Percentiles rank a stretch among this genome's conserved stretches.
Conservation (phyloP, 2,329 filamentous ascomycete genomes). For the Cordyceps cicadae region DNA sequence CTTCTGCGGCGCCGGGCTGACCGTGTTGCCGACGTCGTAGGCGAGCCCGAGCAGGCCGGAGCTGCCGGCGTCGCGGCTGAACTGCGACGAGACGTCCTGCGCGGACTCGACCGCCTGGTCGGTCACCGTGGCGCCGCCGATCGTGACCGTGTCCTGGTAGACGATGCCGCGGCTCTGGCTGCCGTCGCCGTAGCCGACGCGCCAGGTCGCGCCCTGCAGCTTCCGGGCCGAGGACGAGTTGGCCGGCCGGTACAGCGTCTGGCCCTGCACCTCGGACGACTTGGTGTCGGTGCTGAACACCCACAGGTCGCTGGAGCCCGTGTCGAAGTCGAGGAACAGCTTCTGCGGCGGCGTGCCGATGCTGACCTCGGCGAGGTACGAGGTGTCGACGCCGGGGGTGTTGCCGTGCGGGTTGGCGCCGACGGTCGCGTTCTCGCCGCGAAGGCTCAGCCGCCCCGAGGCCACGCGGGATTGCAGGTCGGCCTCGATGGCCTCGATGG, state of each 20-base stretch:
- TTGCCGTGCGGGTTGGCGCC: constrained; percentile 1
- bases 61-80: constrained; percentile 34
- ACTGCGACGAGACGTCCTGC: constrained; percentile 30
- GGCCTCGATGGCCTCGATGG: not conserved
- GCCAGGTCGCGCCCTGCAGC: constrained; percentile 31
- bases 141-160: constrained; percentile 33
- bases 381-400: constrained; percentile 2
- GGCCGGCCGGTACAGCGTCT: constrained; percentile 31
- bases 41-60: constrained; percentile 37
- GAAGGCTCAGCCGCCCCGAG: not conserved
- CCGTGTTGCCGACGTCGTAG: constrained; percentile 35
- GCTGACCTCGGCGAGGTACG: constrained; percentile 17
- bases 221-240: constrained; percentile 30
- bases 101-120: constrained; percentile 37
- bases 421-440: constrained; percentile 4
- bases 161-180: constrained; percentile 35
- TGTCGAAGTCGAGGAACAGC: constrained; percentile 33
- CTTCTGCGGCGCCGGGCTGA: constrained; percentile 30
- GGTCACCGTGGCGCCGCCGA: constrained; percentile 33
- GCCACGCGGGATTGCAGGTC: not conserved
- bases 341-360: constrained; percentile 33
- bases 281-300: constrained; percentile 38
- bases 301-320: constrained; percentile 37
- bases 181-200: constrained; percentile 36
- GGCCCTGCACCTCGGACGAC: constrained; percentile 27